phyloP scores from a whole-genome alignment of 2,329 filamentous ascomycete genomes.

The Claviceps citrina region DNA sequence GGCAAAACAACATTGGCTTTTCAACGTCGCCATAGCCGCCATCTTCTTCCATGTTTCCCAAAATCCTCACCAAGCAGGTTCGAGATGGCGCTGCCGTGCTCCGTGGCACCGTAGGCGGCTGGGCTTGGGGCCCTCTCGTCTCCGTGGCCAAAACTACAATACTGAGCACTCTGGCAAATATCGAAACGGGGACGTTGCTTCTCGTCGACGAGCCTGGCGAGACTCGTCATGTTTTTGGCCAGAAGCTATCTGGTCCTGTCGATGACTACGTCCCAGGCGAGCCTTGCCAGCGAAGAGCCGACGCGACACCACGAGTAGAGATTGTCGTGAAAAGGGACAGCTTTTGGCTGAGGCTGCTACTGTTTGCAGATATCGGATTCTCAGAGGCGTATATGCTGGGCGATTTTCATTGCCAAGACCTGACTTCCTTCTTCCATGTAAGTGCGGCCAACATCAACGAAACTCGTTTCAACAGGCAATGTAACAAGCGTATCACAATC shows the following conservation, averaged over 20 bases:
- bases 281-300: conserved; percentile 19
- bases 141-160: conserved; percentile 31
- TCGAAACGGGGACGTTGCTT: conserved; percentile 32
- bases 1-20: neutral
- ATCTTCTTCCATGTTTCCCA: conserved; percentile 1
- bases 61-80: conserved; percentile 1
- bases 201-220: conserved; percentile 31
- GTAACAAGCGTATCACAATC: neutral
- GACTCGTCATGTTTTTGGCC: conserved; percentile 27
- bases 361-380: conserved; percentile 64
- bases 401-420: conserved; percentile 49
- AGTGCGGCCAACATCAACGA: conserved; percentile 6
- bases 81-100: conserved; percentile 19
- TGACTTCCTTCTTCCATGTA: conserved; percentile 54
- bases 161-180: conserved; percentile 28
- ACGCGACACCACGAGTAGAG: conserved; percentile 29
- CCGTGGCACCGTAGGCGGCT: conserved; percentile 26
- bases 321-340: conserved; percentile 47
- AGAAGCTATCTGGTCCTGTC: conserved; percentile 26
- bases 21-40: neutral
- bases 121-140: conserved; percentile 32
- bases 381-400: conserved; percentile 60
- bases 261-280: conserved; percentile 20
- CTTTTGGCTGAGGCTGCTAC: conserved; percentile 53
- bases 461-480: neutral